These are phyloP conservation scores for Xylaria longipes DNA, from an alignment of 495 filamentous ascomycete species.

Conservation along the genomic window DNA sequence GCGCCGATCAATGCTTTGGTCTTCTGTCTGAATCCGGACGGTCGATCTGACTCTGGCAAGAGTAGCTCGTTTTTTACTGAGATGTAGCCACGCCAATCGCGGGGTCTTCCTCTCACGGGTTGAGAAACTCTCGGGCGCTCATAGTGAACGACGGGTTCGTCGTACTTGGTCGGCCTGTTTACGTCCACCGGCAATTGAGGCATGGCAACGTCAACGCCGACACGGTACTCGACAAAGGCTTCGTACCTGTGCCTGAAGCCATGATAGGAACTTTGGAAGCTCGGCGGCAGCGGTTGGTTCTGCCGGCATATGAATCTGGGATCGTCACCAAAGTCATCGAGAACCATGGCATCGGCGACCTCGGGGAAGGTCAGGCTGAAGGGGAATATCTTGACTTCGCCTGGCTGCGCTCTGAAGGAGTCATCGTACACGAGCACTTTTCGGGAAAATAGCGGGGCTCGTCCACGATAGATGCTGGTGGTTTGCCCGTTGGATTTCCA, in stretches of 20 bases:
- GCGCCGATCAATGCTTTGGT: constrained; percentile 23
- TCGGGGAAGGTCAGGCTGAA: constrained; percentile 23
- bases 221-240: constrained; percentile 26
- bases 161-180: not conserved
- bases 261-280: constrained; percentile 9
- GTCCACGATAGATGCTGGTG: constrained; percentile 20
- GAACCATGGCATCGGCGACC: not conserved
- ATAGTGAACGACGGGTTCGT: constrained; percentile 17
- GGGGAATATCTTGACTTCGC: not conserved
- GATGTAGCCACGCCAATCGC: not conserved
- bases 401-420: constrained; percentile 16
- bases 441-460: constrained; percentile 11
- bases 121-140: not conserved
- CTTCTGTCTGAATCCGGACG: constrained; percentile 24
- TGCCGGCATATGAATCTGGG: not conserved
- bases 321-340: constrained; percentile 3
- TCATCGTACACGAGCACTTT: constrained; percentile 16
- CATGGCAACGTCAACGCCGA: constrained; percentile 22
- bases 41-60: constrained; percentile 19
- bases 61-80: constrained; percentile 21
- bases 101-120: not conserved
- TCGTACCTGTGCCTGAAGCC: constrained; percentile 18
- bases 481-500: constrained; percentile 13
- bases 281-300: constrained; percentile 22
- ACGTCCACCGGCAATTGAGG: constrained; percentile 12